Conservation (phyloP, 306 rosid species). For the Dicorynia guianensis region DNA sequence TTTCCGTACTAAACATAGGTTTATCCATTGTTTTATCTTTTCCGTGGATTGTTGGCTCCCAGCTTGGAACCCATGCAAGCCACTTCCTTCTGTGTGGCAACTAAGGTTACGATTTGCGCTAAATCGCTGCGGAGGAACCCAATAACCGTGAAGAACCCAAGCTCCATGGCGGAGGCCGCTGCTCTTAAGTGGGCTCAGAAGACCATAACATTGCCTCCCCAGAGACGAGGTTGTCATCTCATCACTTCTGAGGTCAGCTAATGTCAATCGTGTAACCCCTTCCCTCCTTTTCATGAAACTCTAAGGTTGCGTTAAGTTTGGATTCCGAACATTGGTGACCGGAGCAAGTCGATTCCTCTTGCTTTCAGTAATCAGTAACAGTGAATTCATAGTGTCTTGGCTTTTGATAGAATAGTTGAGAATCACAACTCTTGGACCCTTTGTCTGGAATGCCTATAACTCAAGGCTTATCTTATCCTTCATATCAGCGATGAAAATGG, state of each 20-base stretch:
- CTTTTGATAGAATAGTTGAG: background rate
- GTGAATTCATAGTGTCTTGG: background rate
- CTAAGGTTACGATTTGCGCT: constrained; percentile 39
- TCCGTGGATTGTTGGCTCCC: too few species aligned
- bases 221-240: constrained; percentile 87
- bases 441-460: background rate
- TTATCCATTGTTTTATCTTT: too few species aligned
- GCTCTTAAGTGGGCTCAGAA: constrained; percentile 93
- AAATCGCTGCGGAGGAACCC: constrained; percentile 38
- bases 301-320: constrained; percentile 21
- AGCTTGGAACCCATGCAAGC: constrained; percentile 35
- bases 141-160: constrained; percentile 37
- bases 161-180: constrained; percentile 57
- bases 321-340: background rate
- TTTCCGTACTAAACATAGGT: too few species aligned
- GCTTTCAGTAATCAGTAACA: background rate
- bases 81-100: constrained; percentile 33
- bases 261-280: background rate
- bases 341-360: background rate
- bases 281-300: constrained; percentile 18
- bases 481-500: background rate
- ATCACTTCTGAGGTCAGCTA: constrained; percentile 74
- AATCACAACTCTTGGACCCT: background rate
- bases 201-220: constrained; percentile 76
- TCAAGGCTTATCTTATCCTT: background rate